These are phyloP conservation scores for Hansenula sp. DNA, from an alignment of 1,139 yeast species.

Conservation along the genomic window DNA sequence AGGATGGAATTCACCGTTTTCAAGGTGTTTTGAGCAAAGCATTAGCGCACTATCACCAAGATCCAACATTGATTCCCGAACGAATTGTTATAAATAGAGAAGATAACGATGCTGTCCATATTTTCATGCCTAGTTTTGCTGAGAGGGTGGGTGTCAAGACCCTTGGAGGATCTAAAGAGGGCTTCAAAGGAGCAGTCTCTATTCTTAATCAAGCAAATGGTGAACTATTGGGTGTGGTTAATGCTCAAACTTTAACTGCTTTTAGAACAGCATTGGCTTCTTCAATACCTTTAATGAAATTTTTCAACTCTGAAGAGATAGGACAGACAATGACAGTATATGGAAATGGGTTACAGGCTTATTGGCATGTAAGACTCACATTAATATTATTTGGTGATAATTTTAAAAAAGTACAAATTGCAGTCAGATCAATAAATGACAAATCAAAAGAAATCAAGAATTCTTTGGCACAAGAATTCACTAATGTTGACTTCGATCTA, in stretches of 20 bases:
- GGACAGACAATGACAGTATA: slow-evolving; percentile 32
- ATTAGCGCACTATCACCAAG: slow-evolving; percentile 24
- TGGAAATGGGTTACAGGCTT: slow-evolving; percentile 68
- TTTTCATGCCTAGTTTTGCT: slow-evolving; percentile 61
- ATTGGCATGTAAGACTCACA: slow-evolving; percentile 56
- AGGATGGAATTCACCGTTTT: slow-evolving; percentile 14
- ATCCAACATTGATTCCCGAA: slow-evolving; percentile 32
- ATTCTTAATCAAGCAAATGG: slow-evolving; percentile 50
- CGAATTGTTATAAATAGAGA: slow-evolving; percentile 33
- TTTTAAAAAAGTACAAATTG: slow-evolving; percentile 37
- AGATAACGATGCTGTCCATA: slow-evolving; percentile 36
- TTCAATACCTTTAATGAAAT: slow-evolving; percentile 40
- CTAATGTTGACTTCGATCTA: slow-evolving; percentile 21
- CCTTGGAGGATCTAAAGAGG: slow-evolving; percentile 47
- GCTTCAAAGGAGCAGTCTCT: slow-evolving; percentile 47
- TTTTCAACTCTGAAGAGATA: slow-evolving; percentile 22
- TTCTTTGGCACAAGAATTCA: slow-evolving; percentile 26
- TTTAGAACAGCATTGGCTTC: slow-evolving; percentile 65
- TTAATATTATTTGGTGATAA: slow-evolving; percentile 34
- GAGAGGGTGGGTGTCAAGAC: slow-evolving; percentile 37
- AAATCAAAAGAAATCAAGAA: slow-evolving; percentile 35
- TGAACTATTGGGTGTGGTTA: slow-evolving; percentile 45
- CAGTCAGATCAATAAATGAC: slow-evolving; percentile 35
- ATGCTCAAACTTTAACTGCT: slow-evolving; percentile 59
- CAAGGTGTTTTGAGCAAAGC: slow-evolving; percentile 24